Base-by-base conservation (phyloP, 805 yeast genomes). In the Candida ulmi region DNA sequence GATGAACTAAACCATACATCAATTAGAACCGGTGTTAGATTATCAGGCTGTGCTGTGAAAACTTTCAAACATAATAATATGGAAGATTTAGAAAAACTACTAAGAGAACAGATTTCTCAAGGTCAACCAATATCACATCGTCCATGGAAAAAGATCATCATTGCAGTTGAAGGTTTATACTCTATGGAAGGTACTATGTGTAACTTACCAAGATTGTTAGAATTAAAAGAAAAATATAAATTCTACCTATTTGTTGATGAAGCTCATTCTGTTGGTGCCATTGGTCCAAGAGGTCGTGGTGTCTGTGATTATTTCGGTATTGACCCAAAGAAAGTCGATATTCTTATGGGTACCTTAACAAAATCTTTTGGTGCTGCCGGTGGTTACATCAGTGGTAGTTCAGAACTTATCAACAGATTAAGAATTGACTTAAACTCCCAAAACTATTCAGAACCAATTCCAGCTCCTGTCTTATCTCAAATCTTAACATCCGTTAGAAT, bases 361-460 rank as follows among this genome's bases (percentile, higher is more conserved):
- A 93, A 93, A 65, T 87, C 96, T 2, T 93, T 93, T 61, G 99
- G 99, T 60, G 98, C 99, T 15, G 88, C 98, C 31, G 99, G 99
- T 57, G 99, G 99, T 35, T 93, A 93, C 60, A 68, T 93, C 47
- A 91, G 96, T n/a, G 95, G 83, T 34, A 71, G 71, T 46, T 72
- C 78, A 55, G 65, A 62, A 35, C 64, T 87, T 25, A 82, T 91
- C 36, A 90, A 88, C 52, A 75, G 81, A 52, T 67, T 93, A 45
- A 78, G 90, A 63, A 52, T 84, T 30, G 81, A 78, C 52, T 77
- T 86, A 52, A 72, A 87, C 48, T 83, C 90, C 24, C 76, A 80
- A 47, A 71, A 68, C 33, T 86, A 88, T 57, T 80, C 93, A 32
- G 99, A 93, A 65, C 68, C 93, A 11, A 81, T 82, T 30, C 78